Evolutionary conservation across 1,139 yeast genomes (phyloP).

Genomic region (Scheffersomyces segobiensis): DNA sequence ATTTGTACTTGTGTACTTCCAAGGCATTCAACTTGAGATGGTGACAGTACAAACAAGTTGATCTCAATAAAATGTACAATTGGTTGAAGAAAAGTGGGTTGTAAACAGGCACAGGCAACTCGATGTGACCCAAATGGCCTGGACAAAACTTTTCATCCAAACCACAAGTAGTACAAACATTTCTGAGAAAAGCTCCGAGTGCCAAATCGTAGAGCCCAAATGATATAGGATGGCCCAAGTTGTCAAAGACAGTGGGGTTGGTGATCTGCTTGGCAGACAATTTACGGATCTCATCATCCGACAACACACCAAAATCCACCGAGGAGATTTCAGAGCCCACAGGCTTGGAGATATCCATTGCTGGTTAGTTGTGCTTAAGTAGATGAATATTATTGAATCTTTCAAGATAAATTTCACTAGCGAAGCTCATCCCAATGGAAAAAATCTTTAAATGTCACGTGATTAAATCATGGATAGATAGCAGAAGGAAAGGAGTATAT

Average conservation of each 20-base stretch:
- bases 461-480: not conserved
- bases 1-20: conserved; percentile 74
- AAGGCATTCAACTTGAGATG: conserved; percentile 67
- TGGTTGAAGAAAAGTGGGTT: conserved; percentile 94
- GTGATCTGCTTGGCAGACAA: conserved; percentile 93
- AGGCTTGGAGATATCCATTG: conserved; percentile 93
- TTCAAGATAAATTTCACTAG: not conserved
- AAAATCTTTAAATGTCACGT: not conserved
- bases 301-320: conserved; percentile 87
- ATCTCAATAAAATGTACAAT: conserved; percentile 78
- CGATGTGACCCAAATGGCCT: conserved; percentile 98
- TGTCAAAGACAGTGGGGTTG: conserved; percentile 92
- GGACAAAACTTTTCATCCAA: conserved; percentile 93
- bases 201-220: conserved; percentile 95
- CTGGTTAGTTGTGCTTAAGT: not conserved
- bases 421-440: not conserved
- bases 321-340: conserved; percentile 91
- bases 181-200: conserved; percentile 87
- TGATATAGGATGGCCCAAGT: conserved; percentile 90
- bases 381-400: not conserved
- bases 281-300: conserved; percentile 78
- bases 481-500: too few species aligned
- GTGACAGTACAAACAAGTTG: conserved; percentile 89
- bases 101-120: conserved; percentile 92
- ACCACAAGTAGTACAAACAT: conserved; percentile 94